Evolutionary conservation across 805 yeast species (phyloP), one percentile per base, ranked within the genome.

Genomic region (Starmerella etchellsii): DNA sequence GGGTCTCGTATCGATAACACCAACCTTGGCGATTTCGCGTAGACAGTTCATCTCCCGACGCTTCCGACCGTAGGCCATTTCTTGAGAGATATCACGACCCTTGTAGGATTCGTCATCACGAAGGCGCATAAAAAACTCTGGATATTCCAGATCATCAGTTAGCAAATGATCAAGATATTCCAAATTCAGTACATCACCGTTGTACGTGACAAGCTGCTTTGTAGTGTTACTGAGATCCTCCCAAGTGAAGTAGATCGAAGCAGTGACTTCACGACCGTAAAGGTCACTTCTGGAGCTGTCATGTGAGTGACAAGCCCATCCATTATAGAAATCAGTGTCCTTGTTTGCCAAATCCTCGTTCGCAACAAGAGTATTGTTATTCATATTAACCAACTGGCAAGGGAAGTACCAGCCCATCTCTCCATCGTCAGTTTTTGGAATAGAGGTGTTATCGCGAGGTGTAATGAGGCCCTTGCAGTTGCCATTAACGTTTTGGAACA

Each of bases 341-440:
- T 40, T 37, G 4, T 32, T 33, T 3, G 24, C 41, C 15, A 51
- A 11, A 11, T 46, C 50, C 47, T 69, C 69, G 57, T 81, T 81
- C 30, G 82, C 81, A 23, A 61, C 42, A 2, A 81, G 60, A 1
- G 91, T 69, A 4, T 94, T 94, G 57, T 83, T 82, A 51, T 74
- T 79, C 22, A 32, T 27, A 34, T 49, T 37, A 28, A 47, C 37
- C 31, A 81, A 46, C 51, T 78, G 76, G 66, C 98, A 91, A 3
- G 98, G 97, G 78, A 87, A 84, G 62, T 91, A 91, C 95, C 95
- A 87, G 15, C 94, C 96, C 51, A 88, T 59, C 24, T 71, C 68
- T 19, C 44, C 44, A 20, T 71, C 70, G 31, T 63, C 68, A 41
- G 71, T 67, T 46, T 65, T 61, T 1, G 96, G 96, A 43, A 87